These are phyloP conservation scores for Blepharisma stoltei DNA, from an alignment of 73 alveolate species.

Conservation along the genomic window DNA sequence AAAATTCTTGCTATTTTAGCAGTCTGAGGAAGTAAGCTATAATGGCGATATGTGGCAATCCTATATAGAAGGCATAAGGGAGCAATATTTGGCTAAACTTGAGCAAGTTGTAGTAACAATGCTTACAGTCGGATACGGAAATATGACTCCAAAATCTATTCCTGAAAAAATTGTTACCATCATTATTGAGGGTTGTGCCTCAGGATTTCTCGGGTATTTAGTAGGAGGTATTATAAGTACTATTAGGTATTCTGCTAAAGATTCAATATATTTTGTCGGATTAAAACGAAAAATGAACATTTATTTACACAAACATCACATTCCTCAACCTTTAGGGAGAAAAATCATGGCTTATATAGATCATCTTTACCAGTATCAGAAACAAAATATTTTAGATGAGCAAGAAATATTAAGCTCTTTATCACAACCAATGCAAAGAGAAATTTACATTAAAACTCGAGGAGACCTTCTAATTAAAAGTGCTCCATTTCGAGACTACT, in stretches of 20 bases:
- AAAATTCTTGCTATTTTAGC: background rate
- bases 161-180: constrained; percentile 51
- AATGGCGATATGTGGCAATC: background rate
- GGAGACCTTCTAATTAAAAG: constrained; percentile 64
- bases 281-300: constrained; percentile 62
- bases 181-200: constrained; percentile 67
- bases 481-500: constrained; percentile 48
- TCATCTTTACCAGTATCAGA: constrained; percentile 59
- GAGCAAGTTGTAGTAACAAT: constrained; percentile 83
- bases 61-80: background rate
- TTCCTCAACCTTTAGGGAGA: constrained; percentile 59
- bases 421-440: constrained; percentile 53
- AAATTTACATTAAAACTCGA: constrained; percentile 53
- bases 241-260: constrained; percentile 52
- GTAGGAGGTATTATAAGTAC: constrained; percentile 67
- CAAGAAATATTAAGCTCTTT: constrained; percentile 64
- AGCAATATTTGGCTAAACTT: constrained; percentile 50
- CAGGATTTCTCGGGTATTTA: constrained; percentile 81
- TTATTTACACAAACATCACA: constrained; percentile 54
- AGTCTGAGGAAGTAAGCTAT: background rate
- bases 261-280: constrained; percentile 56
- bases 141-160: constrained; percentile 66
- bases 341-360: constrained; percentile 68
- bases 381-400: constrained; percentile 65
- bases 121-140: constrained; percentile 93